Evolutionary conservation across 106 monocot species (phyloP).

Genomic region (Dendrobium huoshanense): DNA sequence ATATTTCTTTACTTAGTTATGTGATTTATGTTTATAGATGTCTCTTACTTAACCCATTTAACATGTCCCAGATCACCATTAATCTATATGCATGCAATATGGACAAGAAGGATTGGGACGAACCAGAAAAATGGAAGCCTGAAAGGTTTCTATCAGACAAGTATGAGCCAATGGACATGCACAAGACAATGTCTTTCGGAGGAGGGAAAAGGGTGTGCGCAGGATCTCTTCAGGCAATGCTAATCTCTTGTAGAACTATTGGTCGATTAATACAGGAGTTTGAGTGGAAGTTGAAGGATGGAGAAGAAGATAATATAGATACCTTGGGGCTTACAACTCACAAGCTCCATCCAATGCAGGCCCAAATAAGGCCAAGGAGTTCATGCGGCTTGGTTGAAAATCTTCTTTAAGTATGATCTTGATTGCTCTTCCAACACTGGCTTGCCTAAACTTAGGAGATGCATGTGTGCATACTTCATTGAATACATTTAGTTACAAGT

Average conservation of each 20-base stretch:
- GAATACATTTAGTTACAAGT: no score
- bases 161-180: slow-evolving; percentile 40
- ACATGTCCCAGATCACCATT: slow-evolving; percentile 48
- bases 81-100: slow-evolving; percentile 91
- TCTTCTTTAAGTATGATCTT: no score
- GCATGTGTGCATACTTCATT: no score
- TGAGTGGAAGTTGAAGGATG: slow-evolving; percentile 72
- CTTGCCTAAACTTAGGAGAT: no score
- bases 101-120: slow-evolving; percentile 65
- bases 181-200: slow-evolving; percentile 94
- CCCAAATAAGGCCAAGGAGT: slow-evolving; percentile 43
- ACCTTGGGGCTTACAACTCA: slow-evolving; percentile 74
- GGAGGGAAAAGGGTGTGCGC: slow-evolving; percentile 79
- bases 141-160: slow-evolving; percentile 54
- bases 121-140: slow-evolving; percentile 74
- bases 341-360: slow-evolving; percentile 66
- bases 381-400: background rate
- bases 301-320: slow-evolving; percentile 52
- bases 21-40: background rate
- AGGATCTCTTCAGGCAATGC: slow-evolving; percentile 68
- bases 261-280: slow-evolving; percentile 73
- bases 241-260: slow-evolving; percentile 62
- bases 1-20: background rate
- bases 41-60: background rate
- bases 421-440: no score